Evolutionary conservation across 306 rosid species (phyloP).

Genomic region (Lagenaria siceraria): DNA sequence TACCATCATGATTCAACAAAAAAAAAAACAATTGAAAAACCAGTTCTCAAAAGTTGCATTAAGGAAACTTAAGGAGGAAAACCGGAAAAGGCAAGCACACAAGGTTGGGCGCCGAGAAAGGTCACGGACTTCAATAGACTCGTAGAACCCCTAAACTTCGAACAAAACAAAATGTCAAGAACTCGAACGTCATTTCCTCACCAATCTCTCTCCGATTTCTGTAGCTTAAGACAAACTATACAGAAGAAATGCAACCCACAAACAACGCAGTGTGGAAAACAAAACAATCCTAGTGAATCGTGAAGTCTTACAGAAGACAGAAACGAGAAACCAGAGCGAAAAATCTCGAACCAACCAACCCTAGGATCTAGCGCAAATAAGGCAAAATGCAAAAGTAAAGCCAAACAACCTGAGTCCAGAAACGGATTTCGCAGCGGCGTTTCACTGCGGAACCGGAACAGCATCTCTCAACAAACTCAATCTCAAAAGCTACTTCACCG

Average conservation of each 20-base stretch:
- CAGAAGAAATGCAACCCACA: neutral
- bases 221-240: neutral
- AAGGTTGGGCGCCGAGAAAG: neutral
- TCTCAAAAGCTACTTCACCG: neutral
- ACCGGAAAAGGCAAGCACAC: neutral
- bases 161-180: neutral
- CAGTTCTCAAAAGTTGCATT: neutral
- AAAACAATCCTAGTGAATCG: neutral
- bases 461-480: neutral
- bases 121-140: neutral
- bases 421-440: neutral
- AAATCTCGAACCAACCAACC: neutral
- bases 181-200: neutral
- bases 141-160: neutral
- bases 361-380: conserved; percentile 1
- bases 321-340: neutral
- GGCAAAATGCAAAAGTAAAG: neutral
- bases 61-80: neutral
- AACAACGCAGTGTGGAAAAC: neutral
- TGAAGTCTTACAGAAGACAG: neutral
- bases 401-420: neutral
- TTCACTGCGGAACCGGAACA: neutral
- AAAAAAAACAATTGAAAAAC: neutral
- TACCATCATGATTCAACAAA: neutral
- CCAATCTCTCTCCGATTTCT: neutral